Conservation (phyloP, 1,139 yeast species). For the Lodderomyces theae region DNA sequence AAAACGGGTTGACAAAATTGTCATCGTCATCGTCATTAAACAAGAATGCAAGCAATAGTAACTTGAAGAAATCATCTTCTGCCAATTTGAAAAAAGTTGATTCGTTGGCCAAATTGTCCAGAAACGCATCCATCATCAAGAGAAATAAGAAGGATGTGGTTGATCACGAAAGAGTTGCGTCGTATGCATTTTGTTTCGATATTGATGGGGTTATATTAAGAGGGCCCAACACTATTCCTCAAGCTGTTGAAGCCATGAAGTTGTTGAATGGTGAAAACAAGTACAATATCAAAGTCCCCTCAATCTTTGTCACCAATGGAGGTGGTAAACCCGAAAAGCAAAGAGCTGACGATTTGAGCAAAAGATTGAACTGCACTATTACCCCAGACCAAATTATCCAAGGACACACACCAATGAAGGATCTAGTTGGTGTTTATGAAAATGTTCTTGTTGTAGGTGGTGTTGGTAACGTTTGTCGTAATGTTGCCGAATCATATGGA, state of each 20-base stretch:
- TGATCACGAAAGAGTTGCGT: constrained; percentile 71
- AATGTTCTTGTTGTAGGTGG: constrained; percentile 86
- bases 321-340: constrained; percentile 80
- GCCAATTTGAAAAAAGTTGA: constrained; percentile 49
- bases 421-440: constrained; percentile 59
- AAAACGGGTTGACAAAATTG: constrained; percentile 49
- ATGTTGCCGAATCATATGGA: constrained; percentile 76
- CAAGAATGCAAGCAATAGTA: constrained; percentile 17
- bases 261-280: constrained; percentile 74
- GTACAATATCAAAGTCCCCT: constrained; percentile 79
- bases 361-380: constrained; percentile 57
- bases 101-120: constrained; percentile 49
- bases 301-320: constrained; percentile 83
- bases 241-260: constrained; percentile 67
- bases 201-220: constrained; percentile 81
- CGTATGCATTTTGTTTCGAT: constrained; percentile 84
- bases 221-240: constrained; percentile 78
- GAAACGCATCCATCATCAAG: constrained; percentile 51
- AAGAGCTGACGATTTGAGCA: constrained; percentile 65
- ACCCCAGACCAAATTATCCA: constrained; percentile 79
- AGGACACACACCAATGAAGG: constrained; percentile 89
- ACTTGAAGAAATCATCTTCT: constrained; percentile 22
- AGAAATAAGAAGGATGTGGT: constrained; percentile 52
- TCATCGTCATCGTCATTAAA: constrained; percentile 39
- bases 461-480: constrained; percentile 75